Evolutionary conservation across 2,329 filamentous ascomycete genomes (phyloP).

Genomic region (Talaromyces islandicus): DNA sequence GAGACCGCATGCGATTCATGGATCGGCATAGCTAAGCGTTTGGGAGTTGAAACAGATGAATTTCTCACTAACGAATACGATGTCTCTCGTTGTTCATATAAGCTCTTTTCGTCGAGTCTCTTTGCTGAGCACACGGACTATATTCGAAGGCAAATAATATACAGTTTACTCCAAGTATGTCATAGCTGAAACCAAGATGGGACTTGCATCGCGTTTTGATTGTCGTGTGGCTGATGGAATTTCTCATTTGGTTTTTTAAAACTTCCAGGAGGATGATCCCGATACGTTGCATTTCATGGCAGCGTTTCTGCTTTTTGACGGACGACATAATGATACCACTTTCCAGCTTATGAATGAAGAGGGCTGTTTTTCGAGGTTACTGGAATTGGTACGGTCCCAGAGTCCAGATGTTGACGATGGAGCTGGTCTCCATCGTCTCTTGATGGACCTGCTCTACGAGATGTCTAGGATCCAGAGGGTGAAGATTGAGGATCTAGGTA

Average conservation of each 20-base stretch:
- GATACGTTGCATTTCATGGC: slow-evolving; percentile 75
- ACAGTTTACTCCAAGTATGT: slow-evolving; percentile 68
- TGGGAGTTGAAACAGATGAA: slow-evolving; percentile 47
- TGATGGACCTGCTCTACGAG: slow-evolving; percentile 89
- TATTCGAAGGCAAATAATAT: slow-evolving; percentile 85
- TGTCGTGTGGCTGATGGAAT: neutral
- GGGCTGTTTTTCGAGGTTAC: slow-evolving; percentile 72
- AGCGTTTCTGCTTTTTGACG: slow-evolving; percentile 81
- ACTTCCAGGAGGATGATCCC: slow-evolving; percentile 70
- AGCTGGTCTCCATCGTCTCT: slow-evolving; percentile 66
- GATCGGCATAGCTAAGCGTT: neutral
- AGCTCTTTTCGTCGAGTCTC: slow-evolving; percentile 67
- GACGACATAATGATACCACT: slow-evolving; percentile 66
- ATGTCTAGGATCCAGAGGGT: slow-evolving; percentile 90
- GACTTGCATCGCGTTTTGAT: neutral
- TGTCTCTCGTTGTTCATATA: slow-evolving; percentile 71
- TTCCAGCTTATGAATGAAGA: slow-evolving; percentile 86
- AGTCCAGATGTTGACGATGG: slow-evolving; percentile 41
- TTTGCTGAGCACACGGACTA: slow-evolving; percentile 75
- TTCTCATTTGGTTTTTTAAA: neutral
- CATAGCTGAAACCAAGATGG: neutral
- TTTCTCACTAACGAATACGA: slow-evolving; percentile 73
- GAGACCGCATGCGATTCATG: neutral
- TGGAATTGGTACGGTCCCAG: slow-evolving; percentile 70
- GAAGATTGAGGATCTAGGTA: slow-evolving; percentile 68